A percentile compares a stretch with the other conserved stretches of the same genome.
phyloP scores from a whole-genome alignment of 1,284 basidiomycete genomes.

The Sporisorium sorghi region DNA sequence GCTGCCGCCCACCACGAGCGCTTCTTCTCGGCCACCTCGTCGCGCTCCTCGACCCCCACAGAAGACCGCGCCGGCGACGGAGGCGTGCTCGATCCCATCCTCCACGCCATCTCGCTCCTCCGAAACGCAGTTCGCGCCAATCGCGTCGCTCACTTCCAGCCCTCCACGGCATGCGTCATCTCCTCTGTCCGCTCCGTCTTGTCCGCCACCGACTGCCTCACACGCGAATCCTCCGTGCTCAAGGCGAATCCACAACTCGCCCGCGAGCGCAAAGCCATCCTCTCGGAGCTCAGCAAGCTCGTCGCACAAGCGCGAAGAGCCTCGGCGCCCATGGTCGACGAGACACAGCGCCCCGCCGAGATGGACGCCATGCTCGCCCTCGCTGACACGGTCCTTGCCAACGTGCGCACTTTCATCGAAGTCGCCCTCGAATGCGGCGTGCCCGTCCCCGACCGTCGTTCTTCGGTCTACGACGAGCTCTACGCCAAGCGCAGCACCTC shows the following conservation, averaged over 20 bases:
- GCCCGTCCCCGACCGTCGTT: conserved; percentile 74
- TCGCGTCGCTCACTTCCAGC: conserved; percentile 80
- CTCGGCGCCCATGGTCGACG: conserved; percentile 67
- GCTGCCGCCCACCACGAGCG: conserved; percentile 18
- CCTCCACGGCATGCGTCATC: conserved; percentile 80
- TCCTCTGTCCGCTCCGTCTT: conserved; percentile 92
- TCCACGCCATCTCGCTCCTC: conserved; percentile 85
- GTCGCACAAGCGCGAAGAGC: conserved; percentile 86
- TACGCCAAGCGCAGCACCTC: conserved; percentile 32
- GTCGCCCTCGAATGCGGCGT: conserved; percentile 84
- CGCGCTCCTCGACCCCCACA: conserved; percentile 53
- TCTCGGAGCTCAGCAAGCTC: conserved; percentile 83
- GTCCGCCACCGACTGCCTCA: conserved; percentile 84
- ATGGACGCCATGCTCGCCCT: conserved; percentile 70
- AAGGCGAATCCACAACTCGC: conserved; percentile 77
- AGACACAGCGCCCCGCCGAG: conserved; percentile 65
- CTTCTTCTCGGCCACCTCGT: conserved; percentile 35
- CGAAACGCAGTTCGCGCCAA: conserved; percentile 83
- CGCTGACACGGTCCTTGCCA: conserved; percentile 70
- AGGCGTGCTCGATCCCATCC: conserved; percentile 72
- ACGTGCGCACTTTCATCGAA: conserved; percentile 73
- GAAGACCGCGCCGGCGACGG: conserved; percentile 42
- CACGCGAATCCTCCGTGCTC: conserved; percentile 82
- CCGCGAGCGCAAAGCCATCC: conserved; percentile 82
- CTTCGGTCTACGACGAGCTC: conserved; percentile 59